These are phyloP conservation scores for Aspergillus quadrilineatus DNA, from an alignment of 2,329 filamentous ascomycete genomes.

Conservation along the genomic window DNA sequence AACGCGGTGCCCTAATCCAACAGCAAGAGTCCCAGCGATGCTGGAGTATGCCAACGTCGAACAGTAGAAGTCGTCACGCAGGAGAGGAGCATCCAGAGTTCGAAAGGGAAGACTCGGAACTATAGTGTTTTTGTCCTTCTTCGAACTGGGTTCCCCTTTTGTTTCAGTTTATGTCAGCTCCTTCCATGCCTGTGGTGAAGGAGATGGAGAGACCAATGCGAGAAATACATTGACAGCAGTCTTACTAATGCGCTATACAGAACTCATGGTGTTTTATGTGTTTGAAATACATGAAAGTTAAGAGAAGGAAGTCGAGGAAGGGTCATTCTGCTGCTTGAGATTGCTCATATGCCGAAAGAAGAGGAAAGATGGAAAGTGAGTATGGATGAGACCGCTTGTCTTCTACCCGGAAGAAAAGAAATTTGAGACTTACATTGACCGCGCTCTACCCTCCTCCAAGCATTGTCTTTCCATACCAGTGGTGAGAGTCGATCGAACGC, in stretches of 20 bases:
- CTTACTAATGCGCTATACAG: not conserved
- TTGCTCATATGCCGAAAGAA: not conserved
- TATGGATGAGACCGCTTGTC: not conserved
- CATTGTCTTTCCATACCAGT: constrained; percentile 41
- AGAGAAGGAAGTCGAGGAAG: not conserved
- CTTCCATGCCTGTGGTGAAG: not conserved
- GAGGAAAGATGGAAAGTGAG: not conserved
- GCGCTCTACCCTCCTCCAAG: constrained; percentile 37
- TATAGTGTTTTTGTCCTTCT: constrained; percentile 35
- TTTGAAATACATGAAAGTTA: not conserved
- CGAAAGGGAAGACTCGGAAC: constrained; percentile 76
- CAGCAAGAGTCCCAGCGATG: constrained; percentile 72
- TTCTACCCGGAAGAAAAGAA: not conserved
- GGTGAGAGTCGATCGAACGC: constrained; percentile 33
- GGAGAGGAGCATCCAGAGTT: constrained; percentile 80
- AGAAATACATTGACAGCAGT: not conserved
- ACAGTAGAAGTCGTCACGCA: constrained; percentile 97
- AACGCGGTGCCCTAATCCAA: constrained; percentile 74
- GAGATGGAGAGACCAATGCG: not conserved
- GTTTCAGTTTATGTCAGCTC: not conserved
- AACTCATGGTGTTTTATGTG: not conserved
- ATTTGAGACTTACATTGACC: constrained; percentile 33
- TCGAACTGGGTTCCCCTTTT: constrained; percentile 25
- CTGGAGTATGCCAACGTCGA: constrained; percentile 82
- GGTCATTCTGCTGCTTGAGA: too few species aligned